phyloP scores from a whole-genome alignment of 495 filamentous ascomycete species.

The Hypoxylon trugodes region DNA sequence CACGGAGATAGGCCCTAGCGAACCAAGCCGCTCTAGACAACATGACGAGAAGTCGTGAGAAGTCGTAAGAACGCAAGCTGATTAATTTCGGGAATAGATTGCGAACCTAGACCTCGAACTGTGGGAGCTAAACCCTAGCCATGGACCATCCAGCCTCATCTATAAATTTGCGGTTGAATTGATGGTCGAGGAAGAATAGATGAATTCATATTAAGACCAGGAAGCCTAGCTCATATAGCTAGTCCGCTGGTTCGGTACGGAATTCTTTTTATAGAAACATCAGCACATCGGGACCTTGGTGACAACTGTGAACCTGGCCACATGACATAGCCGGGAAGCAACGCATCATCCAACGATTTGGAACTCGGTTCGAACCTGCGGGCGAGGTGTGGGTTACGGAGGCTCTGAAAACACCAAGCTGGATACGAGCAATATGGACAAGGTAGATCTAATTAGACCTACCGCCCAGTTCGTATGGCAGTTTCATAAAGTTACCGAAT shows the following conservation, averaged over 20 bases:
- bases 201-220: slow-evolving; percentile 56
- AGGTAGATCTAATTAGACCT: slow-evolving; percentile 30
- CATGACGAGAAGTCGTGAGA: slow-evolving; percentile 23
- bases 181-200: slow-evolving; percentile 50
- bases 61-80: slow-evolving; percentile 22
- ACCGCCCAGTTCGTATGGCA: slow-evolving; percentile 26
- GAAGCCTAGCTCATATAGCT: slow-evolving; percentile 44
- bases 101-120: slow-evolving; percentile 38
- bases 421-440: slow-evolving; percentile 18
- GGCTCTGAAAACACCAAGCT: slow-evolving; percentile 32
- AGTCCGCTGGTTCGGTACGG: slow-evolving; percentile 33
- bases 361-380: slow-evolving; percentile 11
- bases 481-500: slow-evolving; percentile 3
- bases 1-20: slow-evolving; percentile 14
- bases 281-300: slow-evolving; percentile 28
- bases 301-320: slow-evolving; percentile 15
- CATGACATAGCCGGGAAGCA: slow-evolving; percentile 31
- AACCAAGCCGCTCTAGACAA: slow-evolving; percentile 29
- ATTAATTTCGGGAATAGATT: slow-evolving; percentile 33
- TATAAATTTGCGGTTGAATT: slow-evolving; percentile 61
- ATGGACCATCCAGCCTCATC: slow-evolving; percentile 43
- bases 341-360: slow-evolving; percentile 16
- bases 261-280: slow-evolving; percentile 56
- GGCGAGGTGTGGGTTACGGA: slow-evolving; percentile 19
- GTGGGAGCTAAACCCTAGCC: slow-evolving; percentile 24